Percentiles rank a stretch among this genome's conserved stretches.
These are phyloP conservation scores for Alternaria sp. DNA, from an alignment of 2,329 filamentous ascomycete species.

Conservation along the genomic window DNA sequence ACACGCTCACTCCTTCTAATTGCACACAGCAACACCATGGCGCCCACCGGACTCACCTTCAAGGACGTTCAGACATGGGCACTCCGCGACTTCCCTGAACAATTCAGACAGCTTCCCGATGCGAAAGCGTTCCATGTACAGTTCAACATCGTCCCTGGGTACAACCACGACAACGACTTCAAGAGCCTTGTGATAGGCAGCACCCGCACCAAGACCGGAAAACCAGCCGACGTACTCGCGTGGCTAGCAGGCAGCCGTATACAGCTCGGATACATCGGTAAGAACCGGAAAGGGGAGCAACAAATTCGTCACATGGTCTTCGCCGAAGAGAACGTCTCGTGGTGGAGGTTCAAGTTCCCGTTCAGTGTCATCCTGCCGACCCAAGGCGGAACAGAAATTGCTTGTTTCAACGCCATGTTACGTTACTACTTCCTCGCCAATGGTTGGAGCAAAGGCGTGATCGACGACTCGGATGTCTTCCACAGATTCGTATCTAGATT, in stretches of 20 bases:
- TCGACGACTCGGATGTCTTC: background rate
- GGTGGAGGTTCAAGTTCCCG: background rate
- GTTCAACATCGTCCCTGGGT: background rate
- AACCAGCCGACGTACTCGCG: accelerated
- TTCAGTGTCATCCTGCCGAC: background rate
- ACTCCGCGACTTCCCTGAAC: background rate
- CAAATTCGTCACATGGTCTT: background rate
- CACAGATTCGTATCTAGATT: background rate
- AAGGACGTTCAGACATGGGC: background rate
- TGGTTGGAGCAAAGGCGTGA: background rate
- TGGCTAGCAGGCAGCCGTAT: background rate
- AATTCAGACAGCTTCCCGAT: background rate
- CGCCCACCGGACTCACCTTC: background rate
- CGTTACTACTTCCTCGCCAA: background rate
- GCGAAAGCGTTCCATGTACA: background rate
- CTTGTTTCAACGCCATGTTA: background rate
- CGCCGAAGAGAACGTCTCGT: background rate
- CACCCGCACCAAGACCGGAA: background rate
- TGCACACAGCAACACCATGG: background rate
- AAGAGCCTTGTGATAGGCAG: background rate
- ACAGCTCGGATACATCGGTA: background rate
- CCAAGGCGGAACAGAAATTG: background rate
- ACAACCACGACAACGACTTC: background rate
- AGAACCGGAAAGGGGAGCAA: background rate
- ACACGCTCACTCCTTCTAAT: background rate